These are phyloP conservation scores for Cyclotella sp. DNA, from an alignment of 108 stramenopile species.

Conservation along the genomic window DNA sequence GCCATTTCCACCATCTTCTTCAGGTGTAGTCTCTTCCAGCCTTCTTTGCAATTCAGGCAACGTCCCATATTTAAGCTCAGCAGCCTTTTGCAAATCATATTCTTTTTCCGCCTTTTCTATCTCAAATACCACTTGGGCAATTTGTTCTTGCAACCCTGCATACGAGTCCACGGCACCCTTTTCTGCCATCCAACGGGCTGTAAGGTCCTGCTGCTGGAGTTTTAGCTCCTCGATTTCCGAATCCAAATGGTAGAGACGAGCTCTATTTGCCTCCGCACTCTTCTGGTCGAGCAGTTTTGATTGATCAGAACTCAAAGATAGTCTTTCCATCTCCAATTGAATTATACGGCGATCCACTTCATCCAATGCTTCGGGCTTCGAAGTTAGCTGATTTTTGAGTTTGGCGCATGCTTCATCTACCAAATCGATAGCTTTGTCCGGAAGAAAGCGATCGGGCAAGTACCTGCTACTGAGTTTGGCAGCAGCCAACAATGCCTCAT, in stretches of 20 bases:
- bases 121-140: constrained; percentile 85
- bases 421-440: constrained; percentile 89
- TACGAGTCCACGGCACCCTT: constrained; percentile 80
- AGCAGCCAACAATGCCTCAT: constrained; percentile 97
- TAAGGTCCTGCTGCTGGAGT: constrained; percentile 75
- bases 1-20: constrained; percentile 20
- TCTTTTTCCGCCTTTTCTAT: constrained; percentile 94
- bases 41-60: constrained; percentile 86
- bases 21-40: constrained; percentile 55
- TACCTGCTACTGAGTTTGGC: constrained; percentile 97
- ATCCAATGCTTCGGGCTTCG: constrained; percentile 65
- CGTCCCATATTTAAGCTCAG: constrained; percentile 91
- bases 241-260: constrained; percentile 74
- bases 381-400: constrained; percentile 86
- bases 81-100: constrained; percentile 92
- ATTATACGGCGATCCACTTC: constrained; percentile 61
- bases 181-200: constrained; percentile 72
- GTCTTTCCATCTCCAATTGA: constrained; percentile 72
- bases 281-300: constrained; percentile 30
- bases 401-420: constrained; percentile 98
- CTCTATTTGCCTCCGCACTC: constrained; percentile 48
- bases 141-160: constrained; percentile 84
- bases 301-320: constrained; percentile 33
- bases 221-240: constrained; percentile 73
- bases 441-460: constrained; percentile 94